phyloP scores from a whole-genome alignment of 176 grass and related monocot species.

The Sorghum bicolor region DNA sequence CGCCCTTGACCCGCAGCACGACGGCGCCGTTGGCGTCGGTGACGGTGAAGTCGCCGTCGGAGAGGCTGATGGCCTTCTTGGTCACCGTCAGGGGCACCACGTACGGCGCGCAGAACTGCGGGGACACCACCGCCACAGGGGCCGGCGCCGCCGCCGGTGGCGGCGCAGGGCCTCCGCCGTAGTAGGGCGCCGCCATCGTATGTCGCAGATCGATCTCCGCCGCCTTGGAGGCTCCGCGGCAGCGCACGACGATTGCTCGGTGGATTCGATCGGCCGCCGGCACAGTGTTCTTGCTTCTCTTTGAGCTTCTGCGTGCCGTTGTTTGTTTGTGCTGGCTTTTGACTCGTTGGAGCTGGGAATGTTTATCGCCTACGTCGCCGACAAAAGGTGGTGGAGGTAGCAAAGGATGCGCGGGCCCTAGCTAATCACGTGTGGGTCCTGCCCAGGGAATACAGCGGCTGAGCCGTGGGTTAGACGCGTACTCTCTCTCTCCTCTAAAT shows the following conservation, averaged over 20 bases:
- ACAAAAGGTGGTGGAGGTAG: too few species aligned
- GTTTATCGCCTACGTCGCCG: too few species aligned
- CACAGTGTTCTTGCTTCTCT: neutral
- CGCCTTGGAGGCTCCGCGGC: neutral
- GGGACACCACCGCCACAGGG: slow-evolving; percentile 49
- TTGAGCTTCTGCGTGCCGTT: neutral
- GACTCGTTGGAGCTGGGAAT: neutral
- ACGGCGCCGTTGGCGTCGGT: slow-evolving; percentile 61
- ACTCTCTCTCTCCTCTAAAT: too few species aligned
- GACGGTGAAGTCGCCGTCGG: slow-evolving; percentile 67
- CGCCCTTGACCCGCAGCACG: slow-evolving; percentile 58
- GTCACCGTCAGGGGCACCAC: slow-evolving; percentile 57
- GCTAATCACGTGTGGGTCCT: too few species aligned
- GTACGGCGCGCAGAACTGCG: slow-evolving; percentile 60
- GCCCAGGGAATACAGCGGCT: too few species aligned
- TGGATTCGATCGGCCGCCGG: neutral
- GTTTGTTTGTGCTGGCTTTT: neutral
- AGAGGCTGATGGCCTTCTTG: slow-evolving; percentile 62
- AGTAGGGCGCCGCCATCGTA: neutral
- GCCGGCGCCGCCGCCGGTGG: neutral
- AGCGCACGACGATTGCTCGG: neutral
- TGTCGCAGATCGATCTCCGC: neutral
- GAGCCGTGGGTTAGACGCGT: too few species aligned
- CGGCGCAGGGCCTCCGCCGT: neutral
- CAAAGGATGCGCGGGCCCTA: too few species aligned